These are phyloP conservation scores for Murraya koenigii DNA, from an alignment of 345 rosid species.

Conservation along the genomic window DNA sequence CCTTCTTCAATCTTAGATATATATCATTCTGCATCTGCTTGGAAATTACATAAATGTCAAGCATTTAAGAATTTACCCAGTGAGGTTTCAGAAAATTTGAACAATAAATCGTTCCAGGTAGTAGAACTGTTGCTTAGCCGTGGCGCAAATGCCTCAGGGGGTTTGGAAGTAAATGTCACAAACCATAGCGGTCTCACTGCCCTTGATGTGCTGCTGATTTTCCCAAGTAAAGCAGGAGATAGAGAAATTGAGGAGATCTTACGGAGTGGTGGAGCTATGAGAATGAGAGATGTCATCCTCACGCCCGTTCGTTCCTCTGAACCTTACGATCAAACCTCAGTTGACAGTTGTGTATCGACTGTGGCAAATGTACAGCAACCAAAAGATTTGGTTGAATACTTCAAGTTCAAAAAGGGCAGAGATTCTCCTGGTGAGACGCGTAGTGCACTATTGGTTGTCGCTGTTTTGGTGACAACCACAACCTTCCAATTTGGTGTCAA, in stretches of 20 bases:
- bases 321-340: background rate
- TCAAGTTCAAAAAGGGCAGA: constrained; percentile 54
- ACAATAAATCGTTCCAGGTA: constrained; percentile 25
- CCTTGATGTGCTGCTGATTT: constrained; percentile 40
- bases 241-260: constrained; percentile 46
- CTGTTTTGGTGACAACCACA: constrained; percentile 51
- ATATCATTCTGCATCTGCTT: background rate
- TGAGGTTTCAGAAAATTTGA: background rate
- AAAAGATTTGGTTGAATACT: constrained; percentile 37
- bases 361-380: constrained; percentile 19
- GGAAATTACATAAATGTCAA: background rate
- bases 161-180: constrained; percentile 37
- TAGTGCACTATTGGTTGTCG: constrained; percentile 39
- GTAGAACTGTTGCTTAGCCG: constrained; percentile 39
- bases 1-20: background rate
- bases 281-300: constrained; percentile 14
- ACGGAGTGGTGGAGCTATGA: constrained; percentile 35
- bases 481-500: constrained; percentile 45
- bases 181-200: constrained; percentile 48
- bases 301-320: constrained; percentile 9
- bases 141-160: constrained; percentile 15
- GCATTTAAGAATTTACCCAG: background rate
- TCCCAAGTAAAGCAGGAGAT: constrained; percentile 64
- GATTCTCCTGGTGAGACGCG: constrained; percentile 41
- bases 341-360: background rate